Evolutionary conservation across 2,329 filamentous ascomycete genomes (phyloP), one percentile per base, ranked within the genome.

Genomic region (Aspergillus japonicus): DNA sequence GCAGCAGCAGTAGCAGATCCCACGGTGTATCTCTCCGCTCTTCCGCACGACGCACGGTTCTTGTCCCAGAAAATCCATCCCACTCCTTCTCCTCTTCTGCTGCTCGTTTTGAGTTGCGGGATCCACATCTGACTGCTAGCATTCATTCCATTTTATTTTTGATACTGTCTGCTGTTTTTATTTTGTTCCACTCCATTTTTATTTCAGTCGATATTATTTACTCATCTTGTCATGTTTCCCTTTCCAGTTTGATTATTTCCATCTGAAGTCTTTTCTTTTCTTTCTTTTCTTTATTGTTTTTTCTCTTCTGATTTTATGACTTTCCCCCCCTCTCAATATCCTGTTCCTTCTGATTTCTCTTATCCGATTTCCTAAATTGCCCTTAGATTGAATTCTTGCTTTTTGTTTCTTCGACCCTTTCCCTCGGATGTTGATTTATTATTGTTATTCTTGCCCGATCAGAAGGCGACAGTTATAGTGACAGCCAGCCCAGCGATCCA

Each of bases 31-130:
- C 59, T 61, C 58, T 62, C 62, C 60, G 62, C 60, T 61, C 56
- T 64, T 63, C 58, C 56, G 57, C 62, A 50, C 50, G 44, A 62
- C 56, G 60, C 60, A 64, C 61, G 62, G 60, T 64, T 56, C 55
- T 63, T 57, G 55, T 61, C 54, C 60, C 54, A 62, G 57, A 62
- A 57, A 62, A 60, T 64, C 62, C 59, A 44, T 44, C 39, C 39
- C 39, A 44, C 39, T 47, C 61, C 50, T 52, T n/a, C 33, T 24
- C 29, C 35, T 56, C 44, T 39, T 53, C 23, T 52, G 21, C 57
- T 50, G 47, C 56, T 56, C 35, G 44, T 57, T 51, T 58, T 59
- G 23, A 59, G 52, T 59, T 62, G 31, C 59, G 49, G 56, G 59
- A 62, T 62, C 59, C 59, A 62, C 59, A 62, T 35, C 44, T 56